Conservation (phyloP, 2,329 filamentous ascomycete genomes). For the Exophiala spinifera region DNA sequence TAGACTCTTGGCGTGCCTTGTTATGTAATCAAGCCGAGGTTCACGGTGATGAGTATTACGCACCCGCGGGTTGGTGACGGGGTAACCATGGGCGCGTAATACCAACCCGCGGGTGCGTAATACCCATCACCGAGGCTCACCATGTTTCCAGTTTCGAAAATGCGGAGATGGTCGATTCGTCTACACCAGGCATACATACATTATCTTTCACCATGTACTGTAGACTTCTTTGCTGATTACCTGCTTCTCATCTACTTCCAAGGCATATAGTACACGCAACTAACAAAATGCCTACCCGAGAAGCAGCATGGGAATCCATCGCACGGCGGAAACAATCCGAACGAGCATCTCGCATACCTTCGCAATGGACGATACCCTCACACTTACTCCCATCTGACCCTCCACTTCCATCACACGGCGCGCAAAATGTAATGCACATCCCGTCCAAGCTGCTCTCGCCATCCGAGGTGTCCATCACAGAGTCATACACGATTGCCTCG, state of each 20-base stretch:
- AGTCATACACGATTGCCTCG: conserved; percentile 47
- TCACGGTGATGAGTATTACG: no score
- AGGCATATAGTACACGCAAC: background rate
- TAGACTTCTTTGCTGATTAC: no score
- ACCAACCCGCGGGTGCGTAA: no score
- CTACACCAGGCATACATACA: no score
- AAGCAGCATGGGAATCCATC: conserved; percentile 31
- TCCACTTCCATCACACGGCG: conserved; percentile 16
- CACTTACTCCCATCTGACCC: conserved; percentile 28
- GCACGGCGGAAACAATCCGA: conserved; percentile 40
- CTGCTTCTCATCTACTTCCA: background rate
- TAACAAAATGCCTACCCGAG: conserved; percentile 13
- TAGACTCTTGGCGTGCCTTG: no score
- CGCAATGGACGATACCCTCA: conserved; percentile 39
- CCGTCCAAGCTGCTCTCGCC: conserved; percentile 53
- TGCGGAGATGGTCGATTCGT: no score
- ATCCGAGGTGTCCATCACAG: conserved; percentile 55
- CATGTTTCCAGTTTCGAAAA: no score
- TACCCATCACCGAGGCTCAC: no score
- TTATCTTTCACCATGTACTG: no score
- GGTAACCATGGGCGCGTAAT: no score
- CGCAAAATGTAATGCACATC: conserved; percentile 44
- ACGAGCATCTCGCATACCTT: conserved; percentile 38
- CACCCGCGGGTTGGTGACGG: no score
- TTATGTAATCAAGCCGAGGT: no score